Conservation (phyloP, 148 eudicot genomes). For the Rheum nobile region DNA sequence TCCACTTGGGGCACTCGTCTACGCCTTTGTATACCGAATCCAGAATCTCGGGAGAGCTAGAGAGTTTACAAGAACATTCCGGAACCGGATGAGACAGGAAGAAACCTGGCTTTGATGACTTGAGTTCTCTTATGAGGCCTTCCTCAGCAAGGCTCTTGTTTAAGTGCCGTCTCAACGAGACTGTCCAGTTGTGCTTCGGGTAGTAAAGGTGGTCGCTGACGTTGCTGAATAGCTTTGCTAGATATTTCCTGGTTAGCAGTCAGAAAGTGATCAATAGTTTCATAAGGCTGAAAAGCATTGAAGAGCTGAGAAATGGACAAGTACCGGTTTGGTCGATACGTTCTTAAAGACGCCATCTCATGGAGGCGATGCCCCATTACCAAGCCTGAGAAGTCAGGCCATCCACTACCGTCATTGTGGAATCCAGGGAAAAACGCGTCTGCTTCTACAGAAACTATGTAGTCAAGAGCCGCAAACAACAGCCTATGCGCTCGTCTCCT, state of each 20-base stretch:
- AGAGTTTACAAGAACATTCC: conserved; percentile 71
- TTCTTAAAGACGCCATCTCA: conserved; percentile 64
- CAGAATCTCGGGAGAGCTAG: conserved; percentile 24
- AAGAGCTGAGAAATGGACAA: not conserved
- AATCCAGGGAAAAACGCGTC: conserved; percentile 92
- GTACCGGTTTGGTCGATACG: conserved; percentile 94
- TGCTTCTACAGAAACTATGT: conserved; percentile 83
- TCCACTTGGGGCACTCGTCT: conserved; percentile 62
- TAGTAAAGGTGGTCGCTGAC: conserved; percentile 50
- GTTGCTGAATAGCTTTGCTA: conserved; percentile 48
- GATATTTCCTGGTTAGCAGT: conserved; percentile 74
- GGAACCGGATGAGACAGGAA: conserved; percentile 83
- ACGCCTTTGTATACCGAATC: conserved; percentile 23
- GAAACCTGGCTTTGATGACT: conserved; percentile 34
- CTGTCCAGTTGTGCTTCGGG: conserved; percentile 71
- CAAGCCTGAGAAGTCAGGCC: conserved; percentile 85
- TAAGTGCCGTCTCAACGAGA: conserved; percentile 62
- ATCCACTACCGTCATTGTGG: conserved; percentile 78
- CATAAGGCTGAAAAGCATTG: not conserved
- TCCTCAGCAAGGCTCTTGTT: conserved; percentile 63
- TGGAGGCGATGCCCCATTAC: conserved; percentile 95
- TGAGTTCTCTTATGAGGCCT: conserved; percentile 46
- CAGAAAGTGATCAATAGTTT: too few species aligned
- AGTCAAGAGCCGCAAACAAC: conserved; percentile 92
- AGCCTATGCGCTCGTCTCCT: conserved; percentile 73